These are phyloP conservation scores for Fagopyrum tataricum DNA, from an alignment of 148 eudicot species.

Conservation along the genomic window DNA sequence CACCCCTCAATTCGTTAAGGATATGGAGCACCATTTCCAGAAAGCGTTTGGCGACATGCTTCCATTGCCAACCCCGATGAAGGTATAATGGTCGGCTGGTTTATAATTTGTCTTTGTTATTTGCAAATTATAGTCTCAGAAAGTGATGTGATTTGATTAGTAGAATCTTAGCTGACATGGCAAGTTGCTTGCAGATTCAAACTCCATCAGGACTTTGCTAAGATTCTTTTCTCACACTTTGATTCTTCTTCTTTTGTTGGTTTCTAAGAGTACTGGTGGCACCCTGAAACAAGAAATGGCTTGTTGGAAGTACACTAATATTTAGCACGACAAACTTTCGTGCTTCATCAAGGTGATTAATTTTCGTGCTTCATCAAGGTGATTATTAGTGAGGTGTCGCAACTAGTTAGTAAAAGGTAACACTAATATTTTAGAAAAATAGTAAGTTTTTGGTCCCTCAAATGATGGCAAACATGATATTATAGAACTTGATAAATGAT, in stretches of 20 bases:
- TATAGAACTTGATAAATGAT: no score
- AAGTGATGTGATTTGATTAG: conserved; percentile 32
- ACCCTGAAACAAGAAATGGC: conserved; percentile 93
- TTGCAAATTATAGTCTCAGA: no score
- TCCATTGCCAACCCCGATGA: conserved; percentile 92
- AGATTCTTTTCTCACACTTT: conserved; percentile 1
- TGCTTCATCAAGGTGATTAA: no score
- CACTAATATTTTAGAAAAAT: no score
- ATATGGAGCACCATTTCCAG: conserved; percentile 57
- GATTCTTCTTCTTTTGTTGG: not conserved
- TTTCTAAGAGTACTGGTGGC: conserved; percentile 81
- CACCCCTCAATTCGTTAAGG: conserved; percentile 47
- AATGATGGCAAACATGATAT: no score
- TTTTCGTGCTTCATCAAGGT: no score
- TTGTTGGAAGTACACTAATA: conserved; percentile 95
- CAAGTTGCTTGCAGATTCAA: conserved; percentile 48
- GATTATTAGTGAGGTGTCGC: no score
- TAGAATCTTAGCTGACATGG: conserved; percentile 22
- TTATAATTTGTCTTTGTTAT: no score
- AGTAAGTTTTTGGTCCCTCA: no score
- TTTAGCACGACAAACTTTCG: no score
- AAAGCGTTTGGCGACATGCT: conserved; percentile 62
- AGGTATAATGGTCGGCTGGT: conserved; percentile 73
- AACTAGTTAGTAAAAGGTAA: no score
- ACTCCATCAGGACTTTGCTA: conserved; percentile 41